Base-by-base conservation (phyloP, 805 yeast species). In the Wickerhamomyces kurtzmanii region DNA sequence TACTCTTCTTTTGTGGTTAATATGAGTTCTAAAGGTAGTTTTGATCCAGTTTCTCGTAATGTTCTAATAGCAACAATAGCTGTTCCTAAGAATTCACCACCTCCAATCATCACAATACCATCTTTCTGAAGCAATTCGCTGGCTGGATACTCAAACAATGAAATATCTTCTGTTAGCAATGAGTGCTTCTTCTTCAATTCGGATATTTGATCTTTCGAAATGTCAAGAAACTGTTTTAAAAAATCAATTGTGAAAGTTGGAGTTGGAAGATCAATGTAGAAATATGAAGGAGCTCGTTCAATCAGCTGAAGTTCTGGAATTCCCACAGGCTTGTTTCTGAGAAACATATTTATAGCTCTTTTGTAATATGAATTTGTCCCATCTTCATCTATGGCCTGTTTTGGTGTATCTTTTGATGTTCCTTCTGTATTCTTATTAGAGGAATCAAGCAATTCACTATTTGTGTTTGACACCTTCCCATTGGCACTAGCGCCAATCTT, bases 1-100 rank as follows among this genome's bases (percentile, higher is more conserved):
- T 62, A 64, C 22, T 65, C 68, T 1, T 41, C 45, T 6, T 43
- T 45, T 5, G 47, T 34, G 9, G 71, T 67, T 10, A 68, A 42
- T 35, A 65, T 49, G 12, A 67, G 34, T 39, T 67, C 71, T 4
- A 65, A 45, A 1, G 71, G 71, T 12, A 65, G 41, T 21, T 40
- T 39, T 0, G 70, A 56, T 0, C 69, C 71, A 6, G 62, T 34
- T 26, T 55, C 56, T 26, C 73, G 47, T 8, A 66, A 38, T 4
- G 59, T 49, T 31, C 53, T 46, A 12, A 65, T 49, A 0, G 68
- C 48, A 4, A 62, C 33, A 23, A 57, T 45, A 1, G 63, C 51
- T 17, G 56, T 51, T 51, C 69, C 63, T 13, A 66, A 49, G 36
- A 56, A 62, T 12, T 49, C 31, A 2, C 65, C 66, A 26, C 69